Percentiles rank a stretch among this genome's conserved stretches.
These are phyloP conservation scores for Hypoxylon sp. DNA, from an alignment of 2,329 filamentous ascomycete species.

Conservation along the genomic window DNA sequence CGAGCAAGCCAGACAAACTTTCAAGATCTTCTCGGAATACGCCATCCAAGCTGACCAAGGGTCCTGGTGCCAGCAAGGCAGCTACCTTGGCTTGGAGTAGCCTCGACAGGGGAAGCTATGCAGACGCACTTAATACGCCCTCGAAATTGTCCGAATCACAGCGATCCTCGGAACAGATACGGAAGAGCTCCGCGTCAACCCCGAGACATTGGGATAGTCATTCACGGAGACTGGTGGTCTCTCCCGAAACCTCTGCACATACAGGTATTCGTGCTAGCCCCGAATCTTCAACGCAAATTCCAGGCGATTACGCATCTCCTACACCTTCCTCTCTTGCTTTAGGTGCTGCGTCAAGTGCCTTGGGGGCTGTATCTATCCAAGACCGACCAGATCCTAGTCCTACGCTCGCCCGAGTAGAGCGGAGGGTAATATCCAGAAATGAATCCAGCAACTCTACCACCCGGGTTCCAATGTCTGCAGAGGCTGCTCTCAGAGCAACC, in stretches of 20 bases:
- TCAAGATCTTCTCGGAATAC: slow-evolving; percentile 56
- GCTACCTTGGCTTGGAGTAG: slow-evolving; percentile 72
- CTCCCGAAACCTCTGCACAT: slow-evolving; percentile 52
- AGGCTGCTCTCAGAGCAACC: slow-evolving; percentile 25
- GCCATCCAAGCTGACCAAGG: slow-evolving; percentile 59
- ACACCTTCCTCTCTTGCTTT: slow-evolving; percentile 63
- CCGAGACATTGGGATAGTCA: slow-evolving; percentile 66
- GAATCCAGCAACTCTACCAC: slow-evolving; percentile 31
- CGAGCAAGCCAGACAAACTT: slow-evolving; percentile 60
- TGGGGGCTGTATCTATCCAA: slow-evolving; percentile 54
- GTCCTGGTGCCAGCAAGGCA: slow-evolving; percentile 69
- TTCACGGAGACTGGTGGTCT: slow-evolving; percentile 62
- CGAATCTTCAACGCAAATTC: slow-evolving; percentile 52
- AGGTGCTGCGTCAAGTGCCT: slow-evolving; percentile 67
- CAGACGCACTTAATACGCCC: slow-evolving; percentile 40
- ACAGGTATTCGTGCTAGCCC: slow-evolving; percentile 47
- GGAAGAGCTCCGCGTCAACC: slow-evolving; percentile 50
- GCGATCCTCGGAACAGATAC: slow-evolving; percentile 44
- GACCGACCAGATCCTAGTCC: slow-evolving; percentile 44
- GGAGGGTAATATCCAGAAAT: slow-evolving; percentile 38
- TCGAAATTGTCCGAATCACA: slow-evolving; percentile 48
- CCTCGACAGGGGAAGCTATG: slow-evolving; percentile 43
- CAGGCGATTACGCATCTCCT: slow-evolving; percentile 55
- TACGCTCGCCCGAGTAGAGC: slow-evolving; percentile 30
- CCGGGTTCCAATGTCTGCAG: slow-evolving; percentile 30